These are phyloP conservation scores for Jackrogersella minutella DNA, from an alignment of 495 filamentous ascomycete genomes.

Conservation along the genomic window DNA sequence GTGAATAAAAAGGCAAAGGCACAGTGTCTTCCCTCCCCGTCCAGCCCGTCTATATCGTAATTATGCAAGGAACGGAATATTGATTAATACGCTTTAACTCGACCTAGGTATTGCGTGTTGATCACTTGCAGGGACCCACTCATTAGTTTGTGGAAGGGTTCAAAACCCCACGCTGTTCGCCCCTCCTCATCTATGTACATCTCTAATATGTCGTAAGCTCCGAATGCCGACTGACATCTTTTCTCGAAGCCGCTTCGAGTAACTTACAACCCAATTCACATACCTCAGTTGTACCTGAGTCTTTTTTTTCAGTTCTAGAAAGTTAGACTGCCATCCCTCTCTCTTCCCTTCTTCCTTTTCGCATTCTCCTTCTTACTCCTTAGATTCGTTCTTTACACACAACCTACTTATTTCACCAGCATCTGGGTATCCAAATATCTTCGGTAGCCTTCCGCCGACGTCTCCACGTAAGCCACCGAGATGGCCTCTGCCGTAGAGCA, in stretches of 20 bases:
- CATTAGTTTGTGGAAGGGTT: not conserved
- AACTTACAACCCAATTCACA: slow-evolving; percentile 11
- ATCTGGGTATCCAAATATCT: not conserved
- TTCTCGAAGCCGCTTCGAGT: slow-evolving; percentile 17
- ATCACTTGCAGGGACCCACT: slow-evolving; percentile 15
- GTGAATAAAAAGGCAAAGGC: not conserved
- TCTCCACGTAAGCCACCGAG: not conserved
- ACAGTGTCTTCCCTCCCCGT: not conserved
- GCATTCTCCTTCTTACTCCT: not conserved
- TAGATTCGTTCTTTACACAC: not conserved
- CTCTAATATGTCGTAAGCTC: slow-evolving; percentile 27
- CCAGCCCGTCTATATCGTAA: no score
- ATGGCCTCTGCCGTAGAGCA: slow-evolving; percentile 58
- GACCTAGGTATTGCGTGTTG: no score
- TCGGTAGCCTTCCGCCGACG: slow-evolving; percentile 3
- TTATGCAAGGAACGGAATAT: slow-evolving; percentile 33
- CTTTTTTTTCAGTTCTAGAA: slow-evolving; percentile 3
- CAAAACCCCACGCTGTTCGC: slow-evolving; percentile 25
- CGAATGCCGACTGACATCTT: slow-evolving; percentile 33
- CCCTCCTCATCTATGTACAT: slow-evolving; percentile 11
- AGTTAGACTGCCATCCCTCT: not conserved
- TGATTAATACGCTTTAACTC: slow-evolving; percentile 1
- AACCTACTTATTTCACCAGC: not conserved
- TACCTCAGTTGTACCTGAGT: not conserved
- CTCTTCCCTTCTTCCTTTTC: not conserved